Base-by-base conservation (phyloP, 495 filamentous ascomycete species). In the Parmelia sp. region DNA sequence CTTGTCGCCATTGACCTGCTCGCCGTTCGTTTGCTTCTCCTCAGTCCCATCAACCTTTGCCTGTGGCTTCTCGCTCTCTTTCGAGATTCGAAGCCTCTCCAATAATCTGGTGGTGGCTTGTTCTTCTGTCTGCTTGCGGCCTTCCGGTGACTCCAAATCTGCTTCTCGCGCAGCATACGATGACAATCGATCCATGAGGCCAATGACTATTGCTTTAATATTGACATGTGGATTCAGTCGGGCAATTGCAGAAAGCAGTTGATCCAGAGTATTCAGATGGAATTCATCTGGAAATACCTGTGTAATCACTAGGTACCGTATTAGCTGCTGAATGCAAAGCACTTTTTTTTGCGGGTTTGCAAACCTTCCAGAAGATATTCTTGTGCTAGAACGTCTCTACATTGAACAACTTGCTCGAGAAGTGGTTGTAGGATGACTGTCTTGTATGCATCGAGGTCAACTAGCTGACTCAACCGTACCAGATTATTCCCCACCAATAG, bases 241-340 rank as follows among this genome's bases (percentile, higher is more conserved):
- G 29, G 93, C 89, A 37, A 95, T 95, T 5, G 92, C 93, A 33
- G 88, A 92, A 36, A 98, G 83, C 68, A 98, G 86, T 71, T 96
- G 88, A 71, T 98, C 95, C 19, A 98, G 82, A 0, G 94, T 97
- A 71, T 97, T 92, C 17, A 98, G 84, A 73, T 98, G 94, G 72
- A 91, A 98, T 74, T 98, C 94, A 77, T 98, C 94, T 3, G 94
- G 95, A 77, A 98, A 98, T 53, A 98, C 94, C 76, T 98, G 95
- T 4, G 95, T 98, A 67, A 98, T 93, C 65, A 98, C 95, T 89
- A 62, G 68, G 15, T 51, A 27, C 29, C 61, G 37, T 47, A 62
- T 71, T 67, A 80, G 74, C 57, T 67, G 61, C 21, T 35, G 57
- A 33, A 58, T 40, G 35, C 19, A 51, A 19, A 10, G 23, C 14